A percentile compares a stretch with the other conserved stretches of the same genome.
phyloP scores from a whole-genome alignment of 169 alveolate genomes.

The Eimeria tenella region DNA sequence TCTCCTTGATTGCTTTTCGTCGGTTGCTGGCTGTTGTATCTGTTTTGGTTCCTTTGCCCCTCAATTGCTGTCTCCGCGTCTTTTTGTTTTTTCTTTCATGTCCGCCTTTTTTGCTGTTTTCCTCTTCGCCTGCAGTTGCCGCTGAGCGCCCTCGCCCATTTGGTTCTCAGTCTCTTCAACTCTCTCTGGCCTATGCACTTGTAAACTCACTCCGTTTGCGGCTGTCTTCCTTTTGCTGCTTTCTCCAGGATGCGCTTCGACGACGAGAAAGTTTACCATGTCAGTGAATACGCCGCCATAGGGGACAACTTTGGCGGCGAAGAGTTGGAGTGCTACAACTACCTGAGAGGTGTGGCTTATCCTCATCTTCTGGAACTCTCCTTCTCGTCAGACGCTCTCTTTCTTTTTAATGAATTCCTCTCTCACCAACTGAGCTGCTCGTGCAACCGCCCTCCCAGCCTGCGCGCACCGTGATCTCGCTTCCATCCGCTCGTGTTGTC shows the following conservation, averaged over 20 bases:
- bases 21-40: no score
- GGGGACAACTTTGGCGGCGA: slow-evolving; percentile 94
- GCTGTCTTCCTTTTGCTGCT: neutral
- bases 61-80: no score
- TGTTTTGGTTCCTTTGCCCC: no score
- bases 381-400: neutral
- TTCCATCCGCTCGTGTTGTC: neutral
- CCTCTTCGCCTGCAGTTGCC: no score
- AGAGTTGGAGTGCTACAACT: slow-evolving; percentile 89
- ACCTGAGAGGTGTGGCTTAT: slow-evolving; percentile 71
- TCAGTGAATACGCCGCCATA: slow-evolving; percentile 90
- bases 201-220: neutral
- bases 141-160: no score
- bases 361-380: neutral
- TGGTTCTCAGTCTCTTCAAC: neutral
- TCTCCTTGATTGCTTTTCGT: no score
- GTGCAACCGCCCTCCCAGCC: no score
- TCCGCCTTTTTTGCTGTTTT: no score
- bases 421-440: no score
- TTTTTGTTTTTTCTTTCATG: no score
- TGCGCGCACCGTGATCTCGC: neutral
- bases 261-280: slow-evolving; percentile 94
- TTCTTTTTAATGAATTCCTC: slow-evolving; percentile 74
- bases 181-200: neutral
- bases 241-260: slow-evolving; percentile 93